These are phyloP conservation scores for Rusavskia elegans DNA, from an alignment of 495 filamentous ascomycete genomes.

Conservation along the genomic window DNA sequence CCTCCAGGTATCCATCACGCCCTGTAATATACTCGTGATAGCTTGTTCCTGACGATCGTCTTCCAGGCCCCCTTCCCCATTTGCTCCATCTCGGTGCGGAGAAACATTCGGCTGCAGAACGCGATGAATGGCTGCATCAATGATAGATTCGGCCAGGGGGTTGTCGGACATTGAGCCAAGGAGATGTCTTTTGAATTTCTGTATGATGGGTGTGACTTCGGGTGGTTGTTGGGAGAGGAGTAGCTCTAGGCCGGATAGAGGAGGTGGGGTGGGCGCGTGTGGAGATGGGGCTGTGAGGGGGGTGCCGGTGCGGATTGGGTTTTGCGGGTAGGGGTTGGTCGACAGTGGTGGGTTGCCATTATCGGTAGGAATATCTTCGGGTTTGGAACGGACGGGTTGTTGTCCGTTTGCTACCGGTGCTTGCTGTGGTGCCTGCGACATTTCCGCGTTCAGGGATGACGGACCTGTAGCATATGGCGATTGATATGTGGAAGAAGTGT, in stretches of 20 bases:
- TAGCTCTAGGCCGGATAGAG: slow-evolving; percentile 7
- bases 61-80: neutral
- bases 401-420: neutral
- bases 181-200: slow-evolving; percentile 8
- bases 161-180: slow-evolving; percentile 8
- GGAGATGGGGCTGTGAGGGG: slow-evolving; percentile 3
- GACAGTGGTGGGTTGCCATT: no score
- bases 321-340: no score
- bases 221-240: neutral
- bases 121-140: slow-evolving; percentile 14
- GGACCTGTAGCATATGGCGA: slow-evolving; percentile 13
- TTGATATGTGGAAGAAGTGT: slow-evolving; percentile 10
- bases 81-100: neutral
- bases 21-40: slow-evolving; percentile 4
- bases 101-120: neutral
- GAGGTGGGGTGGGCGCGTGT: slow-evolving; percentile 9
- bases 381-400: neutral
- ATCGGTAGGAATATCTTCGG: neutral
- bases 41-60: slow-evolving; percentile 7
- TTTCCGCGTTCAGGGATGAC: neutral
- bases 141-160: slow-evolving; percentile 3
- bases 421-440: slow-evolving; percentile 4
- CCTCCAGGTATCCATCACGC: slow-evolving; percentile 4
- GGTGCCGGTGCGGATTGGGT: no score
- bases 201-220: slow-evolving; percentile 4